Evolutionary conservation across 148 eudicot species (phyloP), one percentile per base, ranked within the genome.

Genomic region (Mesembryanthemum crystallinum): DNA sequence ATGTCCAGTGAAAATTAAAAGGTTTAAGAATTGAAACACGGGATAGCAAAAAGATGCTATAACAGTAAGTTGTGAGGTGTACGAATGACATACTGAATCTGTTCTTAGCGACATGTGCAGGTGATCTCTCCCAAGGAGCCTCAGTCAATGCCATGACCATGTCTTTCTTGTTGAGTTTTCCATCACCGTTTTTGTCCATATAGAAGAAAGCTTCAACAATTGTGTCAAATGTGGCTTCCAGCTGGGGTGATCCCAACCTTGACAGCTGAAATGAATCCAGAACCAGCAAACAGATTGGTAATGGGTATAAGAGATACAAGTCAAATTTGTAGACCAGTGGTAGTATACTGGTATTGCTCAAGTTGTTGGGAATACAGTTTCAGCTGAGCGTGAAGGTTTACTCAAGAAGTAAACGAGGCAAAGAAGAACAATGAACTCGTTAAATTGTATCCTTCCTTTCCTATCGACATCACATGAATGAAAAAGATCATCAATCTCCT

Each of bases 131-230:
- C 80, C 77, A 68, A 35, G 86, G 89, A 68, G 52, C 84, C 72
- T 86, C 87, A 32, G 83, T 86, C 75, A 90, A 28, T 71, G 91
- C 81, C 81, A 79, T 84, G 70, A 79, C 69, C 71, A 92, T 59
- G 72, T 87, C 92, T 54, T 86, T 84, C 78, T 83, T 86, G 84
- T 85, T 85, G 65, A 92, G 78, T 83, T 83, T 88, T n/a, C 92
- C 92, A 60, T 84, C 87, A 35, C 90, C 88, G 72, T 90, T 88
- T 82, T 90, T 86, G 64, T 92, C 94, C 75, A 90, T 86, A 66
- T 84, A 87, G 79, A 86, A 74, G 82, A 92, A 90, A 67, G 88
- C 88, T 75, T 88, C 86, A 28, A 90, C 73, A 51, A 92, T 79
- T 3, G 79, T 76, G 69, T 87, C 87, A 62, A 87, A 92, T 70